Evolutionary conservation across 768 basidiomycete genomes (phyloP), one percentile per base, ranked within the genome.

Genomic region (Neoboletus brunneissimus): DNA sequence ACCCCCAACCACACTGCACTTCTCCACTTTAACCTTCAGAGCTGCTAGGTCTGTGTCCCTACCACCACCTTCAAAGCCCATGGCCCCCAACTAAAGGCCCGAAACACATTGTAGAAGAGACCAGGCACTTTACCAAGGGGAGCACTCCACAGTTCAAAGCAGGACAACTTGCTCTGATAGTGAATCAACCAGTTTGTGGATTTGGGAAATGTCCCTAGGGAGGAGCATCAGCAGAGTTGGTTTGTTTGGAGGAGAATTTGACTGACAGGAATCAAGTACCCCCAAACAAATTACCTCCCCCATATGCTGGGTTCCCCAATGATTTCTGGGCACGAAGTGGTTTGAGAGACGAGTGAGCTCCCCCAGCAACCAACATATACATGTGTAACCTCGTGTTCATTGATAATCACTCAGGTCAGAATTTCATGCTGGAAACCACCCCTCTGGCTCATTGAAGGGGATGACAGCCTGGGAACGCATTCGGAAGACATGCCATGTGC

Each of bases 241-340:
- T 32, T 43, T 51, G 48, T 46, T 45, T 20, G 37, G 48, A 18
- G 11, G 41, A 51, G 48, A 20, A 58, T 22, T 51, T 41, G 43
- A 11, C 48, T 12, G 12, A 20, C n/a, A 3, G 57, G 25, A 52
- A 34, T 58, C 57, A 59, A 52, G 38, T 52, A 13, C 37, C 49
- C 44, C 57, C 49, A 25, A 53, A 53, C 57, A 53, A 27, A 37
- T 32, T 25, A 23, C 32, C 25, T 59, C 55, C 20, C 15, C 56
- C 3, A 13, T 10, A 15, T 11, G 29, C 11, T 34, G 41, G 25
- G 22, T 20, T 25, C n/a, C 4, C 16, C 34, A 15, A 10, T 16
- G 34, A n/a, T 32, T 32, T 22, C 16, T 37, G 4, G 41, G 43
- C 25, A 20, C 18, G 34, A 40, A 5, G 27, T 20, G 13, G 44